phyloP scores from a whole-genome alignment of 2,329 filamentous ascomycete genomes.

The Blastomyces parvus region DNA sequence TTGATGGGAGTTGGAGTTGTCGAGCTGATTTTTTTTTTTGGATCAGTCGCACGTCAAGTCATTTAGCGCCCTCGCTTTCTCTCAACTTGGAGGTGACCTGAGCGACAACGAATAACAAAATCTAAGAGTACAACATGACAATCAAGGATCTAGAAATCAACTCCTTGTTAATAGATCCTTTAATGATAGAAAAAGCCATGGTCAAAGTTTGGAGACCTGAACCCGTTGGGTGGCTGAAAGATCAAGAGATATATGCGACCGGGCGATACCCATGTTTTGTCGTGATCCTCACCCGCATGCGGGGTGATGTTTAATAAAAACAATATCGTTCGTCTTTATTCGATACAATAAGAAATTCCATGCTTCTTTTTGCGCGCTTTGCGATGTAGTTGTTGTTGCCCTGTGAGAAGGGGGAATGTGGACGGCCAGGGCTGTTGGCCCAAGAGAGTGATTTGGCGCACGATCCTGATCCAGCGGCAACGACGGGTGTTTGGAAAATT shows the following conservation, averaged over 20 bases:
- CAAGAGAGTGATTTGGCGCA: not conserved
- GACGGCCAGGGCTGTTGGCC: no score
- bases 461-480: not conserved
- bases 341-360: not conserved
- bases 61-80: not conserved
- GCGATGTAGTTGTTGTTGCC: not conserved
- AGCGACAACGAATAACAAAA: not conserved
- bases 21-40: not conserved
- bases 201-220: not conserved
- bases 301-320: not conserved
- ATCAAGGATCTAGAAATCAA: not conserved
- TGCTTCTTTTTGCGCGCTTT: not conserved
- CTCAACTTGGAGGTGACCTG: not conserved
- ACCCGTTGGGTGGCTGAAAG: conserved; percentile 1
- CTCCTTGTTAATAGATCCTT: not conserved
- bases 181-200: not conserved
- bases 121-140: not conserved
- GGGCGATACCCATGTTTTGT: not conserved
- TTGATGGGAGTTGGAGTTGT: not conserved
- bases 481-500: not conserved
- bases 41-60: not conserved
- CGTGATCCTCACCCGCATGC: not conserved
- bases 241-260: not conserved
- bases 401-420: not conserved
- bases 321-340: not conserved